phyloP scores from a whole-genome alignment of 2,329 filamentous ascomycete genomes.

The Sodiomyces alkalinus region DNA sequence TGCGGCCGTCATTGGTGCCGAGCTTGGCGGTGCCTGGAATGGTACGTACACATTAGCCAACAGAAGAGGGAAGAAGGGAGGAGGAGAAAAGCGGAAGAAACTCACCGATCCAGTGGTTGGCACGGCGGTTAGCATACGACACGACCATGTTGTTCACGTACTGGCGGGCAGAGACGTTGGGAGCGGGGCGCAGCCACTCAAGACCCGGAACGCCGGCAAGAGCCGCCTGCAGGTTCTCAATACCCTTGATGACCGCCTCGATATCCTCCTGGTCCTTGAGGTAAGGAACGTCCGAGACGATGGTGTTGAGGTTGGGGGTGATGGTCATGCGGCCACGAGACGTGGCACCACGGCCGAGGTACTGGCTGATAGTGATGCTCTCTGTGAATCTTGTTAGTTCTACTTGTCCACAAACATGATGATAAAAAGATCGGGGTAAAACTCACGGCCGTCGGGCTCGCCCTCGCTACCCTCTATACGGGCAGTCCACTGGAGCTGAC shows the following conservation, averaged over 20 bases:
- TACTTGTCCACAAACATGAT: rapidly evolving
- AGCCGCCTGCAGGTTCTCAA: slow-evolving; percentile 42
- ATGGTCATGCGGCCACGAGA: slow-evolving; percentile 48
- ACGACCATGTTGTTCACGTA: slow-evolving; percentile 36
- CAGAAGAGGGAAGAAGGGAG: background rate
- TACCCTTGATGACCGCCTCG: slow-evolving; percentile 46
- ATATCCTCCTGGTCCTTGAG: slow-evolving; percentile 43
- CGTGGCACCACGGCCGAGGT: slow-evolving; percentile 49
- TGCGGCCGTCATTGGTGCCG: slow-evolving; percentile 38
- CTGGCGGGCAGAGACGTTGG: slow-evolving; percentile 34
- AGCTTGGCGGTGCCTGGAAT: slow-evolving; percentile 37
- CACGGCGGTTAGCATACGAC: slow-evolving; percentile 22
- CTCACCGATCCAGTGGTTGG: slow-evolving; percentile 40
- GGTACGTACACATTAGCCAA: background rate
- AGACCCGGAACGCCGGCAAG: slow-evolving; percentile 38
- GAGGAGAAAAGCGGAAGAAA: slow-evolving; percentile 5
- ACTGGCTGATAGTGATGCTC: slow-evolving; percentile 39
- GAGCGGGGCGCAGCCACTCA: slow-evolving; percentile 37
- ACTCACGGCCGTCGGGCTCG: slow-evolving; percentile 15
- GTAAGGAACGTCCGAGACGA: slow-evolving; percentile 44
- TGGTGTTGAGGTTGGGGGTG: slow-evolving; percentile 38
- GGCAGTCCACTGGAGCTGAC: slow-evolving; percentile 51
- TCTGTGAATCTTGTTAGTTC: slow-evolving; percentile 14
- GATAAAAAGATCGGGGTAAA: too few species aligned
- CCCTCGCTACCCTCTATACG: slow-evolving; percentile 43